These are phyloP conservation scores for Trametopsis cervina DNA, from an alignment of 768 basidiomycete genomes.

Conservation along the genomic window DNA sequence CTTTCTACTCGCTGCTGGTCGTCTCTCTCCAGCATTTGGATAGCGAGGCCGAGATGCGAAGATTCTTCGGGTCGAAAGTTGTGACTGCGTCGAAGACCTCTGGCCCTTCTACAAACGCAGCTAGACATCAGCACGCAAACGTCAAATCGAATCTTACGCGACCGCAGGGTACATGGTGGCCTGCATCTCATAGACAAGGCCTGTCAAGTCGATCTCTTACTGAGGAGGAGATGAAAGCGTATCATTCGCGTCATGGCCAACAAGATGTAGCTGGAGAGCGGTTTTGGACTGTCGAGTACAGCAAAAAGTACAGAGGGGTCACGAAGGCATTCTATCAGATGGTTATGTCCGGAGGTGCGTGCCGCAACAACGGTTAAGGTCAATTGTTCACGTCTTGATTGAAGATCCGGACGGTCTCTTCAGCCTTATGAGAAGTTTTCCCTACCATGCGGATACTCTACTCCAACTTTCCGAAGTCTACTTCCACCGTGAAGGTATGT, in stretches of 20 bases:
- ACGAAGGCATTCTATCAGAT: constrained; percentile 76
- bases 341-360: constrained; percentile 75
- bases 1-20: constrained; percentile 51
- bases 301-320: constrained; percentile 74
- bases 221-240: constrained; percentile 44
- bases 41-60: constrained; percentile 82
- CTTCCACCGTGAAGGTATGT: constrained; percentile 77
- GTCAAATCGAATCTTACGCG: constrained; percentile 70
- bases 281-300: constrained; percentile 89
- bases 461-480: constrained; percentile 82
- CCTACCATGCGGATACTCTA: constrained; percentile 92
- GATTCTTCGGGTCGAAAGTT: constrained; percentile 91
- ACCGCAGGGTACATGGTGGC: constrained; percentile 72
- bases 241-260: constrained; percentile 30
- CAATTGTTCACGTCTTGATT: neutral
- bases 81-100: constrained; percentile 53
- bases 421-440: constrained; percentile 65
- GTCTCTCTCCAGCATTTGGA: constrained; percentile 83
- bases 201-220: constrained; percentile 55
- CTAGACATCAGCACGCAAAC: constrained; percentile 35
- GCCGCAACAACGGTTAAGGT: neutral
- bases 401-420: constrained; percentile 76
- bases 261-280: constrained; percentile 51
- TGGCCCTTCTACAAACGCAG: constrained; percentile 30
- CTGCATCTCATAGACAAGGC: constrained; percentile 63